Percentiles rank a stretch among this genome's conserved stretches.
These are phyloP conservation scores for Backusella westeae DNA, from an alignment of 192 early-diverging fungal genomes.

Conservation along the genomic window DNA sequence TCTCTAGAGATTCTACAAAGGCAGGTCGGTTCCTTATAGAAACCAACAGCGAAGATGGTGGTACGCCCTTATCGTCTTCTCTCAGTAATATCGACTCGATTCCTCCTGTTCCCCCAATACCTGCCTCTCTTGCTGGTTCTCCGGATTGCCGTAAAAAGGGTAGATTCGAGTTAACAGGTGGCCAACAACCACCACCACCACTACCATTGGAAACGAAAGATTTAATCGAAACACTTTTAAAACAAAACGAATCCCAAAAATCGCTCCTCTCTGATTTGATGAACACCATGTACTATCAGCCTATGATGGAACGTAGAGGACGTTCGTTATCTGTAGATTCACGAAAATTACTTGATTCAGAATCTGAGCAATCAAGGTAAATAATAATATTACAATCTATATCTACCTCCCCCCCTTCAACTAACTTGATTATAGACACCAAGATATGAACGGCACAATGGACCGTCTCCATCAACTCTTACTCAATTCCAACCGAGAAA, in stretches of 20 bases:
- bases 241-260: slow-evolving; percentile 51
- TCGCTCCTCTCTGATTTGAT: slow-evolving; percentile 35
- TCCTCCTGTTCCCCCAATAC: background rate
- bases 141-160: slow-evolving; percentile 31
- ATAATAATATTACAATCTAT: background rate
- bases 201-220: slow-evolving; percentile 12
- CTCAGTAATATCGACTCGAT: background rate
- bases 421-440: background rate
- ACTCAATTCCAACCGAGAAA: slow-evolving; percentile 8
- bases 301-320: background rate
- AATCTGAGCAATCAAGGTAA: background rate
- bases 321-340: slow-evolving; percentile 12
- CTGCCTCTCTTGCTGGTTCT: background rate
- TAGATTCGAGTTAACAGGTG: slow-evolving; percentile 30
- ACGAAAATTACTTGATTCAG: background rate
- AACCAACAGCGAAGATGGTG: background rate
- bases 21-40: slow-evolving; percentile 8
- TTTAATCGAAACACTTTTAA: slow-evolving; percentile 42
- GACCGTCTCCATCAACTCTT: slow-evolving; percentile 12
- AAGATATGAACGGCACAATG: background rate
- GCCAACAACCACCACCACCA: background rate
- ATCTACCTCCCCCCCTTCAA: no score
- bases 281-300: background rate
- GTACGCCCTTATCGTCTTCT: background rate
- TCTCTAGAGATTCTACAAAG: background rate